Conservation (phyloP, 257 asterid species). For the Solanum lycopersicoides region DNA sequence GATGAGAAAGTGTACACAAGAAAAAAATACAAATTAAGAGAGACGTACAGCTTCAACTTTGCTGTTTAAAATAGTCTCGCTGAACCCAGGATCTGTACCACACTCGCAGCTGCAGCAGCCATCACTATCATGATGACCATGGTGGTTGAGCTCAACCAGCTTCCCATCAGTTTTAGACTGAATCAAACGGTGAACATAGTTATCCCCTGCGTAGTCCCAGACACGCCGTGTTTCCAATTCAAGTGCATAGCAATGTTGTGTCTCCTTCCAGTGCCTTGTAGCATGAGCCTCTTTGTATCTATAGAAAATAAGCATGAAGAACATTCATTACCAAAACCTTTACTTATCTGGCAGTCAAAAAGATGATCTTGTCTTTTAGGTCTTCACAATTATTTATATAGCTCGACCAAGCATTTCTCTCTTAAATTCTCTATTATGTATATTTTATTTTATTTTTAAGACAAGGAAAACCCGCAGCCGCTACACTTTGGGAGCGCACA, state of each 20-base stretch:
- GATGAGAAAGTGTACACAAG: neutral
- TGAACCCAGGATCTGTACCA: constrained; percentile 26
- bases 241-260: constrained; percentile 92
- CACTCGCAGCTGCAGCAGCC: constrained; percentile 31
- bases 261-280: constrained; percentile 83
- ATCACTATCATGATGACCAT: constrained; percentile 34
- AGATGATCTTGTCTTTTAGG: constrained; percentile 3
- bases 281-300: constrained; percentile 87
- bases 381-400: neutral
- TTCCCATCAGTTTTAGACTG: constrained; percentile 96
- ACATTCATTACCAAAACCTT: neutral
- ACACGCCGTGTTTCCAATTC: constrained; percentile 96
- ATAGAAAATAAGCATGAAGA: constrained; percentile 2
- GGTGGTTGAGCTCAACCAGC: constrained; percentile 80
- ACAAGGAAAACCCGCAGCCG: too few species aligned
- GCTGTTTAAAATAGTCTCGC: constrained; percentile 43
- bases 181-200: constrained; percentile 91
- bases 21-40: neutral
- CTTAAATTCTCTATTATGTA: neutral
- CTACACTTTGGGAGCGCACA: too few species aligned
- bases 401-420: neutral
- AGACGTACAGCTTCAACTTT: constrained; percentile 71
- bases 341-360: neutral
- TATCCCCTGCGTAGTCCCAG: constrained; percentile 95
- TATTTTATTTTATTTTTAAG: too few species aligned